These are phyloP conservation scores for Angomonas ambiguus DNA, from an alignment of 208 protist genomes.

Conservation along the genomic window DNA sequence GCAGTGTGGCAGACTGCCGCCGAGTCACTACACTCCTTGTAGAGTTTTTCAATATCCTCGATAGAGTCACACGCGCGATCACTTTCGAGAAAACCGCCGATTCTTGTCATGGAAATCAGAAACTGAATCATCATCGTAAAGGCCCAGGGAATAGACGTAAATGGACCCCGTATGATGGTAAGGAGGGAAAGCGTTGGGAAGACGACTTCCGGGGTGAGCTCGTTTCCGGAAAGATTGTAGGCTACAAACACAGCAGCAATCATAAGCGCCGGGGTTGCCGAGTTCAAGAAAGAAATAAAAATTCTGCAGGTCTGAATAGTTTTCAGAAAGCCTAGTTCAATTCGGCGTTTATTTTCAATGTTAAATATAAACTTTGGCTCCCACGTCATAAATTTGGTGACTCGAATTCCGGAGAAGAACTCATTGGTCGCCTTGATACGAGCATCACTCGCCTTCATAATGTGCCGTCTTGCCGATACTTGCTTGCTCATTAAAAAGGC, in stretches of 20 bases:
- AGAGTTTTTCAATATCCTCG: neutral
- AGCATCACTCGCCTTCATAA: conserved; percentile 52
- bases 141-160: conserved; percentile 82
- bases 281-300: conserved; percentile 44
- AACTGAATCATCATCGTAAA: conserved; percentile 66
- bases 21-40: conserved; percentile 32
- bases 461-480: conserved; percentile 23
- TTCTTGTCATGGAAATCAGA: conserved; percentile 58
- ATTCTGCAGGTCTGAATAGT: conserved; percentile 28
- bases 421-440: conserved; percentile 85
- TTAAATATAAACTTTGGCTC: conserved; percentile 48
- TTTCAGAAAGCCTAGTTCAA: conserved; percentile 43
- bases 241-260: conserved; percentile 50
- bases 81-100: conserved; percentile 65
- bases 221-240: conserved; percentile 43
- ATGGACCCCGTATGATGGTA: conserved; percentile 83
- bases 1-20: conserved; percentile 25
- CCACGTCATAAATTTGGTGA: conserved; percentile 91
- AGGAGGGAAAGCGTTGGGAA: conserved; percentile 91
- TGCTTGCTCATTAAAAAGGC: conserved; percentile 32
- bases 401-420: conserved; percentile 80
- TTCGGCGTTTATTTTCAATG: conserved; percentile 34
- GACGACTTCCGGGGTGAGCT: conserved; percentile 72
- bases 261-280: conserved; percentile 54
- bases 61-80: conserved; percentile 20